Evolutionary conservation across 2,329 filamentous ascomycete species (phyloP).

Genomic region (Ophiocordyceps australis): DNA sequence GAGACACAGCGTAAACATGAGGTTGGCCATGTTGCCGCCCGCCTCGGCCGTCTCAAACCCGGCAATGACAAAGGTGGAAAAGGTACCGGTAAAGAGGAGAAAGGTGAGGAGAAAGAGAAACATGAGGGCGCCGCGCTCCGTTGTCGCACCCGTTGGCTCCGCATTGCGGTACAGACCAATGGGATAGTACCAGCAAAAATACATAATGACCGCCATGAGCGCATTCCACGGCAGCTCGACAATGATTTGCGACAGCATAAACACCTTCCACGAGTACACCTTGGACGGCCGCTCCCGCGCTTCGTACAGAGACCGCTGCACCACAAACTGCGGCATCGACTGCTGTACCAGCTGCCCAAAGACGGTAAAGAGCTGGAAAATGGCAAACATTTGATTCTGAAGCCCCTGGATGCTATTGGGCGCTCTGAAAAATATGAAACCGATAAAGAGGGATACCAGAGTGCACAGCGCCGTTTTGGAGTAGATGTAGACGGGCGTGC

Average conservation of each 20-base stretch:
- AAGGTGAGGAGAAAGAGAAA: constrained; percentile 62
- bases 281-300: constrained; percentile 72
- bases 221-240: constrained; percentile 79
- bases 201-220: constrained; percentile 60
- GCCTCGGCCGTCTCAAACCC: constrained; percentile 59
- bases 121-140: constrained; percentile 59
- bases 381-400: constrained; percentile 72
- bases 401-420: constrained; percentile 58
- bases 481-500: constrained; percentile 77
- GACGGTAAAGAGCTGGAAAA: constrained; percentile 70
- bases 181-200: constrained; percentile 71
- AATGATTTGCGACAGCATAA: constrained; percentile 67
- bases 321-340: constrained; percentile 74
- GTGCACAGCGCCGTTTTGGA: constrained; percentile 55
- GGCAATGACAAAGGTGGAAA: constrained; percentile 61
- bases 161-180: constrained; percentile 62
- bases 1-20: constrained; percentile 54
- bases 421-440: constrained; percentile 61
- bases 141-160: constrained; percentile 35
- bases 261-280: constrained; percentile 71
- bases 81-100: constrained; percentile 66
- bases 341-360: constrained; percentile 67
- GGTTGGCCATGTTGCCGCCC: constrained; percentile 57
- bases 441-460: constrained; percentile 54
- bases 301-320: constrained; percentile 67